Base-by-base conservation (phyloP, 1,284 basidiomycete genomes). In the Hymenochaete sp. region DNA sequence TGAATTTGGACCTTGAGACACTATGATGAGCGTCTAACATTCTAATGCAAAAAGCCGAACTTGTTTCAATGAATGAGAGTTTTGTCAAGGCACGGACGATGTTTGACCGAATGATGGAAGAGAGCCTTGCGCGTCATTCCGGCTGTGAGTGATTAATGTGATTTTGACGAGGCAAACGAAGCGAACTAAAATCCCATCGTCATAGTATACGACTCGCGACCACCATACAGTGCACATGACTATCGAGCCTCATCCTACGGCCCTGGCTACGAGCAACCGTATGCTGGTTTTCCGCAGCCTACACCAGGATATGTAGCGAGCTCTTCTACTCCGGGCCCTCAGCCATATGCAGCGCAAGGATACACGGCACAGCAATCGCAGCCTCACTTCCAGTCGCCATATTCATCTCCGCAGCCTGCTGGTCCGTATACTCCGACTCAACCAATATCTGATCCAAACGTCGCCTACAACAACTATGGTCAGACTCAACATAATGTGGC, bases 21-120 rank as follows among this genome's bases (percentile, higher is more conserved):
- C 25, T 26, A 2, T 28, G 4, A 16, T n/a, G 42, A 33, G 22
- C 24, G 43, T 16, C 41, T 33, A 4, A 18, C 28, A n/a, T 5
- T 21, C 8, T 10, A 24, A 21, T 41, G 51, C 47, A 45, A 53
- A 16, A 52, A 88, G 85, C 85, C 45, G 89, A 93, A 61, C 69
- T 93, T 38, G 82, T 90, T 9, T 79, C 82, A 0, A 90, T 93
- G 85, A 91, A 92, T 58, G 89, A 92, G 63, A 86, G 78, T 9
- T 93, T 93, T 55, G 77, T 90, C 21, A 79, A 80, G 44, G 89
- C 89, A 5, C 69, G 87, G 14, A 77, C 79, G 3, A 87, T 89
- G 39, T 92, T 90, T 54, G 89, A 93, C 57, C 67, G 79, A 21
- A 88, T 91, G 83, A 92, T 92, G 88, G 89, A 92, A 62, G 87